These are phyloP conservation scores for Daedaleopsis sinensis DNA, from an alignment of 768 basidiomycete genomes.

Conservation along the genomic window DNA sequence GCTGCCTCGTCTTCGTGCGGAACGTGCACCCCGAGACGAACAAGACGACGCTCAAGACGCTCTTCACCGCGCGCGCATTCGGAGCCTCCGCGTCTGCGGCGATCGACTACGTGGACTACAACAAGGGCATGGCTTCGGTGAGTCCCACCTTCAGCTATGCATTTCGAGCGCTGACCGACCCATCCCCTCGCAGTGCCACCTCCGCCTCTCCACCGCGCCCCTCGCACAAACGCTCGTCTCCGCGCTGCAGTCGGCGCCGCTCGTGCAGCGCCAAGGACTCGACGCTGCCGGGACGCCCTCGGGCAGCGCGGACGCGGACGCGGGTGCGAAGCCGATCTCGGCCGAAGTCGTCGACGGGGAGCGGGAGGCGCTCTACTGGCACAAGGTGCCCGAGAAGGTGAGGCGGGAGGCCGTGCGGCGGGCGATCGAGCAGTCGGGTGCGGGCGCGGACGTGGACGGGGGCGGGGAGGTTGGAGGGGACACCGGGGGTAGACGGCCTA, in stretches of 20 bases:
- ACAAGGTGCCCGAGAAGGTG: conserved; percentile 76
- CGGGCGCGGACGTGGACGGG: not conserved
- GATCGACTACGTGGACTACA: conserved; percentile 81
- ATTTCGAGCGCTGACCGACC: not conserved
- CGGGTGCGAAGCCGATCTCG: conserved; percentile 36
- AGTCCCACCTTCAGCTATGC: conserved; percentile 27
- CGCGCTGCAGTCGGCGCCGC: conserved; percentile 43
- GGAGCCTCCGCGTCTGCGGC: conserved; percentile 30
- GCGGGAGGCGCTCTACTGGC: conserved; percentile 77
- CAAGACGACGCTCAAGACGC: conserved; percentile 71
- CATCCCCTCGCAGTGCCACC: conserved; percentile 56
- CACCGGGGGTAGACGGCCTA: not conserved
- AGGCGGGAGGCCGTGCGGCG: conserved; percentile 60
- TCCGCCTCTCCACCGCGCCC: conserved; percentile 61
- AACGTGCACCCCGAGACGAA: conserved; percentile 77
- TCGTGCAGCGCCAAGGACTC: conserved; percentile 52
- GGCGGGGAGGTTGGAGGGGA: not conserved
- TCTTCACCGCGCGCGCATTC: conserved; percentile 53
- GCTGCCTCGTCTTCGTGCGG: conserved; percentile 72
- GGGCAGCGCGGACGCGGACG: not conserved
- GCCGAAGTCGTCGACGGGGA: conserved; percentile 61
- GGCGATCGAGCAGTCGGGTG: conserved; percentile 31
- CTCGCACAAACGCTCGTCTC: conserved; percentile 48
- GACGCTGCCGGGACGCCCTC: conserved; percentile 49
- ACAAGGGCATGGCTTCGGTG: conserved; percentile 75